Evolutionary conservation across 78 protist genomes (phyloP).

Genomic region (Dictyostelium intermedium): DNA sequence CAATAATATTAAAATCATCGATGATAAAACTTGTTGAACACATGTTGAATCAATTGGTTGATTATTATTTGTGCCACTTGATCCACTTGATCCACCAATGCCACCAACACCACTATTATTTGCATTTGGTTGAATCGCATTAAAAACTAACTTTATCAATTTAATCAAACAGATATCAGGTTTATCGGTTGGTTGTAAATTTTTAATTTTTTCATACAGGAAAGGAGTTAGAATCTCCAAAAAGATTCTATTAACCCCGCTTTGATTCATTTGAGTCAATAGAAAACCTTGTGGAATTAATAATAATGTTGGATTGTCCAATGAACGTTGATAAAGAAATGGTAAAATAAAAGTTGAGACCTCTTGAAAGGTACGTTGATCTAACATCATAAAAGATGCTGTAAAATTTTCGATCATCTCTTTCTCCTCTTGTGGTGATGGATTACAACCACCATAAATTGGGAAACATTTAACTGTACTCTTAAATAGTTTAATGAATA

Average conservation of each 20-base stretch:
- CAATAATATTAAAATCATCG: background rate
- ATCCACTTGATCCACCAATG: background rate
- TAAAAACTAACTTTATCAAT: background rate
- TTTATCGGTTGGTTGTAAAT: conserved; percentile 2
- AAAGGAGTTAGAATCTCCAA: conserved; percentile 61
- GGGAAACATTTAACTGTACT: conserved; percentile 85
- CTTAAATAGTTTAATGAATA: conserved; percentile 73
- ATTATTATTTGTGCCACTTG: background rate
- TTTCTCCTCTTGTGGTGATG: conserved; percentile 59
- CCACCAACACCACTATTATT: background rate
- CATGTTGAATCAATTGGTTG: background rate
- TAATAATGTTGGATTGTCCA: conserved; percentile 69
- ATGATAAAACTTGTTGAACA: conserved; percentile 19
- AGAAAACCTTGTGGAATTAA: conserved; percentile 91
- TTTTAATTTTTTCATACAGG: conserved; percentile 32
- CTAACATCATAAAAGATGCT: conserved; percentile 87
- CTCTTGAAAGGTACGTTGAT: conserved; percentile 80
- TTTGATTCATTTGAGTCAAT: conserved; percentile 22
- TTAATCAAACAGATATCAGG: conserved; percentile 29
- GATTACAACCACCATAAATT: conserved; percentile 29
- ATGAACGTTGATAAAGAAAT: conserved; percentile 67
- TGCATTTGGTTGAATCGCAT: conserved; percentile 10
- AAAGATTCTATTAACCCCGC: background rate
- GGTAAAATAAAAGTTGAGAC: conserved; percentile 60
- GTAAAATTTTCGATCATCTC: conserved; percentile 90